Base-by-base conservation (phyloP, 345 rosid species). In the Pugionium cornutum region DNA sequence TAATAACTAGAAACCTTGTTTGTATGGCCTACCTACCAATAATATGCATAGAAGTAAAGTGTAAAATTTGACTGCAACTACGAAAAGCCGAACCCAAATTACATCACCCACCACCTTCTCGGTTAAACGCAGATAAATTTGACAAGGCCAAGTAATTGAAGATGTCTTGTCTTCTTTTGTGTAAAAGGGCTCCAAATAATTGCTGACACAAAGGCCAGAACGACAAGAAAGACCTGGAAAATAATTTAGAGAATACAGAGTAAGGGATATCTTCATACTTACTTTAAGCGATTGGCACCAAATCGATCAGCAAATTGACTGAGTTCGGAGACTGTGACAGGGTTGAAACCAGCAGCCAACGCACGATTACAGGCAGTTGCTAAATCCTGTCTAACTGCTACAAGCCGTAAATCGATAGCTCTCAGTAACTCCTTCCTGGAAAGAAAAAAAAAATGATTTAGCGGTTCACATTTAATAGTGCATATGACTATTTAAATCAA, bases 331-430 rank as follows among this genome's bases (percentile, higher is more conserved):
- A 86, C 88, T 64, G 85, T 78, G 28, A 81, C 75, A 53, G 85
- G 83, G 72, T 84, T 83, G 75, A 95, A 95, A 70, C 95, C 96
- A 60, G 94, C 96, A 30, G 96, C 83, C 18, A 83, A 86, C 64
- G 99, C 96, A 68, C 84, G 88, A 67, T 85, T 79, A 80, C 69
- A 86, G 58, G 99, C 87, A 28, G 82, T 73, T 66, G 76, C 74
- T 58, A 95, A 74, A 79, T 95, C 95, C 76, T 89, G 97, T 72
- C 70, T 85, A 68, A 87, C 89, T 31, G 97, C 91, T 44, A 72
- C 72, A 62, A 91, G 88, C 45, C 96, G 84, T 49, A 90, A 89
- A 78, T 95, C 99, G 70, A 95, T 95, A 32, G 99, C 99, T 78
- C 88, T 87, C 66, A 87, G 77, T 79, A 95, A 95, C 80, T 87